A percentile compares a stretch with the other conserved stretches of the same genome.
phyloP scores from a whole-genome alignment of 805 yeast species.

The Hanseniaspora jakobsenii region DNA sequence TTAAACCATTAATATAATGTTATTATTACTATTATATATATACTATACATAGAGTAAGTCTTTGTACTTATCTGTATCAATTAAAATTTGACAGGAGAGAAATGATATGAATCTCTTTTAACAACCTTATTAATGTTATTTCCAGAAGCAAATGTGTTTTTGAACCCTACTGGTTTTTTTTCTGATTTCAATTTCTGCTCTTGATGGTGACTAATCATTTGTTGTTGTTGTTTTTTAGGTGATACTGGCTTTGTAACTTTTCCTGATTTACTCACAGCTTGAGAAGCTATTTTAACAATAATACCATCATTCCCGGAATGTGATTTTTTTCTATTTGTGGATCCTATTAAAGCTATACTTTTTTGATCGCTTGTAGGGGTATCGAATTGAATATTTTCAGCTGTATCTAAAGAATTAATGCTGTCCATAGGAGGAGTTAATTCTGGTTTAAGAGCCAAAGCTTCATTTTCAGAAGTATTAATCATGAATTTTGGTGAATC shows the following conservation, averaged over 20 bases:
- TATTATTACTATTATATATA: neutral
- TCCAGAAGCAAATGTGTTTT: conserved; percentile 1
- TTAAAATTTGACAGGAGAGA: conserved; percentile 1
- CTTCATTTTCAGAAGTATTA: neutral
- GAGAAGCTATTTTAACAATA: neutral
- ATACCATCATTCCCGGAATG: too few relatives aligned
- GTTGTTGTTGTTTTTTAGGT: conserved; percentile 13
- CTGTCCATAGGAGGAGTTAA: too few relatives aligned
- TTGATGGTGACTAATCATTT: neutral
- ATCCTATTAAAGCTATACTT: too few relatives aligned
- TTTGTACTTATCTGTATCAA: too few relatives aligned
- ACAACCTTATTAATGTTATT: neutral
- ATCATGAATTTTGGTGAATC: conserved; percentile 2
- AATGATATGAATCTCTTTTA: conserved; percentile 3
- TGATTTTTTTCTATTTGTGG: conserved; percentile 1
- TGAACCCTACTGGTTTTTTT: conserved; percentile 8
- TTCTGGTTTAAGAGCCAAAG: too few relatives aligned
- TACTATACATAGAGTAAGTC: too few relatives aligned
- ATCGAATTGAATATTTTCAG: too few relatives aligned
- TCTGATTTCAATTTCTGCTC: neutral
- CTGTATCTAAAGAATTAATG: too few relatives aligned
- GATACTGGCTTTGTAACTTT: conserved; percentile 9
- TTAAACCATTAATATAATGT: neutral
- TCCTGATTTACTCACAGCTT: neutral
- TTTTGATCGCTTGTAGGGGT: too few relatives aligned